Base-by-base conservation (phyloP, 1,284 basidiomycete species). In the Cryptococcus wingfieldii region DNA sequence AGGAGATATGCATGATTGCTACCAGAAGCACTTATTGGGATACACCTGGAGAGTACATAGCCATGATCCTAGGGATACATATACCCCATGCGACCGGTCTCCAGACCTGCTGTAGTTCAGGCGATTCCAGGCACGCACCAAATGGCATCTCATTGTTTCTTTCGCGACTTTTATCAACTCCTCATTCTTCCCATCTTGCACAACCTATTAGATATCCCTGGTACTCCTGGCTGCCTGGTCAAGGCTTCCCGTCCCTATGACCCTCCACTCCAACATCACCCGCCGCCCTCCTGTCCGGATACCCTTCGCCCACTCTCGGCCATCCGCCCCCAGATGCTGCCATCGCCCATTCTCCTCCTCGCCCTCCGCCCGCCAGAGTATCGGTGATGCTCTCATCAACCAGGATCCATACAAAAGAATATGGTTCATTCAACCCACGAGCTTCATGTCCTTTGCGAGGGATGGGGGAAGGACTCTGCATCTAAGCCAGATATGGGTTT, bases 361-460 rank as follows among this genome's bases (percentile, higher is more conserved):
- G 13, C 41, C n/a, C 41, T n/a, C 41, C 9, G 41, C 41, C n/a
- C 23, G 41, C 23, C 41, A 42, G 46, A n/a, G 19, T n/a, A 49
- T n/a, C 23, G 10, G 39, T 6, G 48, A 59, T 9, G 50, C 48
- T 28, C 47, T 47, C 18, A 28, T 55, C 34, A 38, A 52, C 13
- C 59, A 60, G 38, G 59, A 60, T 54, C 59, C 59, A 12, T 60
- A 60, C 39, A 50, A 38, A 23, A n/a, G 59, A 18, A 55, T 60
- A 54, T 38, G 53, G 37, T 60, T 60, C 25, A 45, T 46, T 4
- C 18, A 31, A 14, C 45, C 45, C 16, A 9, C 13, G 14, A 23
- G 8, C 45, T 27, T 28, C 10, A 27, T 46, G 45, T 23, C 10
- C 19, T 48, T 28, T 42, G 6, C 28, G 10, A 41, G 10, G 6